A percentile compares a stretch with the other conserved stretches of the same genome.
phyloP scores from a whole-genome alignment of 176 grass and related monocot genomes.

The maize (Zea mays) region Zm-B73-REFERENCE-NAM-5.0 NC_050105.1:141333501-141334000 shows the following conservation, averaged over 20 bases:
- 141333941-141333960: slow-evolving; percentile 91
- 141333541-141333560: neutral
- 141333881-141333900: neutral
- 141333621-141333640: neutral
- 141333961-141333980: slow-evolving; percentile 78
- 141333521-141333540: slow-evolving; percentile 10
- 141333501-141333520: slow-evolving; percentile 80
- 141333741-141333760: slow-evolving; percentile 89
- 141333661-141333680: slow-evolving; percentile 21
- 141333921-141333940: slow-evolving; percentile 91
- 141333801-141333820: neutral
- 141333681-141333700: slow-evolving; percentile 54
- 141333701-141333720: slow-evolving; percentile 88
- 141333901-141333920: slow-evolving; percentile 80
- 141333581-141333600: slow-evolving; percentile 3
- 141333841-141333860: slow-evolving; percentile 27
- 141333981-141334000: slow-evolving; percentile 56
- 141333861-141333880: neutral
- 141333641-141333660: neutral
- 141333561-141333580: neutral
- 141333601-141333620: neutral
- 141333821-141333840: neutral
- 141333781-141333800: slow-evolving; percentile 32
- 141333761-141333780: slow-evolving; percentile 12
- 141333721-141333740: slow-evolving; percentile 88